Evolutionary conservation across 257 asterid species (phyloP), one percentile per base, ranked within the genome.

Genomic region (Lantana camara): DNA sequence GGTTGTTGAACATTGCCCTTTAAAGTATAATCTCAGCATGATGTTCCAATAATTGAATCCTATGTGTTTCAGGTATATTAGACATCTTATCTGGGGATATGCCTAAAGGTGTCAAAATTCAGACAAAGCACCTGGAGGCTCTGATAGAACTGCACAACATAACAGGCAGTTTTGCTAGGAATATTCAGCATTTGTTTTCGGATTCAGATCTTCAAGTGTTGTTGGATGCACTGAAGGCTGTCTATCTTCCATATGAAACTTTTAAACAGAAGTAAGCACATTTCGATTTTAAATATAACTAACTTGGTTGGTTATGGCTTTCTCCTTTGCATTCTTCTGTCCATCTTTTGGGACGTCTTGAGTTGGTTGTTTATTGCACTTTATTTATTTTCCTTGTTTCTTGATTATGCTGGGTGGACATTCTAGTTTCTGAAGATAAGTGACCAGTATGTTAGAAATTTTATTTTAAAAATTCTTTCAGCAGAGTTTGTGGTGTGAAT

Each of bases 11-110:
- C 38, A n/a, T 41, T 54, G 60, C 20, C 38, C 37, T 52, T 8
- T 21, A 22, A 55, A 70, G 19, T 32, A 38, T 54, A 53, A 69
- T 68, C 50, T 32, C 66, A 46, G 63, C 37, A 64, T 73, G 68
- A 64, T 64, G 35, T 65, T 57, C 57, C 22, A 46, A 7, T 27
- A 46, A 7, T n/a, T n/a, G n/a, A n/a, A n/a, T 45, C 54, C 54
- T 61, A 50, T 38, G 37, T 54, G 60, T 76, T 83, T 73, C 96
- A 93, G 99, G 99, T 79, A 79, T 94, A 66, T 77, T 94, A 67
- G 99, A 94, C 63, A 88, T 90, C 70, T 88, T 89, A 75, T 90
- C 96, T 19, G 89, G 96, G 34, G 96, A 90, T 81, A 66, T 84
- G 67, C 84, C 97, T 34, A 90, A 94, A 81, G 95, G 96, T 68